These are phyloP conservation scores for Scedosporium boydii DNA, from an alignment of 2,329 filamentous ascomycete species.

Conservation along the genomic window DNA sequence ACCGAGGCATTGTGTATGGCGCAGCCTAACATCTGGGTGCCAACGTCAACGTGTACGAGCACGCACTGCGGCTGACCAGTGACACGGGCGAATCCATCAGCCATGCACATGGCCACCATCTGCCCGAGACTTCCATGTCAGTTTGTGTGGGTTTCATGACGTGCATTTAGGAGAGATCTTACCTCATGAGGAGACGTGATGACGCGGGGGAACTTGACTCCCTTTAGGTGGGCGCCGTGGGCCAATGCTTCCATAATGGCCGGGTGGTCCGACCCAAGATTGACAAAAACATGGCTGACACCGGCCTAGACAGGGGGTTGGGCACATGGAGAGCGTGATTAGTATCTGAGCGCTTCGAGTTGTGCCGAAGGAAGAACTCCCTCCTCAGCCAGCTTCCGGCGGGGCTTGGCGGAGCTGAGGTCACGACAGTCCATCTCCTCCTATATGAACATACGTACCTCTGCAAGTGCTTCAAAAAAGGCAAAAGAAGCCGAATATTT, in stretches of 20 bases:
- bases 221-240: slow-evolving; percentile 60
- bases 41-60: slow-evolving; percentile 73
- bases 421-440: too few species aligned
- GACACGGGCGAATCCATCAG: slow-evolving; percentile 67
- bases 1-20: slow-evolving; percentile 73
- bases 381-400: too few species aligned
- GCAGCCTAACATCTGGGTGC: slow-evolving; percentile 67
- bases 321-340: slow-evolving; percentile 39
- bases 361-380: too few species aligned
- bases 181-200: slow-evolving; percentile 77
- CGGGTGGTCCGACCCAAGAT: slow-evolving; percentile 63
- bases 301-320: slow-evolving; percentile 26
- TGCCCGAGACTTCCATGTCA: slow-evolving; percentile 18
- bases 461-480: slow-evolving; percentile 64
- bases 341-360: too few species aligned
- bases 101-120: slow-evolving; percentile 82
- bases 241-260: slow-evolving; percentile 74
- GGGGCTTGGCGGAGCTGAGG: too few species aligned
- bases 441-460: too few species aligned
- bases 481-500: slow-evolving; percentile 66
- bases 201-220: slow-evolving; percentile 57
- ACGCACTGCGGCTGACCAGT: slow-evolving; percentile 67
- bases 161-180: slow-evolving; percentile 10
- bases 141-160: too few species aligned
- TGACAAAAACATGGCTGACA: slow-evolving; percentile 51